Percentiles rank a stretch among this genome's conserved stretches.
These are phyloP conservation scores for Brassica nigra DNA, from an alignment of 345 rosid genomes.

Conservation along the genomic window DNA sequence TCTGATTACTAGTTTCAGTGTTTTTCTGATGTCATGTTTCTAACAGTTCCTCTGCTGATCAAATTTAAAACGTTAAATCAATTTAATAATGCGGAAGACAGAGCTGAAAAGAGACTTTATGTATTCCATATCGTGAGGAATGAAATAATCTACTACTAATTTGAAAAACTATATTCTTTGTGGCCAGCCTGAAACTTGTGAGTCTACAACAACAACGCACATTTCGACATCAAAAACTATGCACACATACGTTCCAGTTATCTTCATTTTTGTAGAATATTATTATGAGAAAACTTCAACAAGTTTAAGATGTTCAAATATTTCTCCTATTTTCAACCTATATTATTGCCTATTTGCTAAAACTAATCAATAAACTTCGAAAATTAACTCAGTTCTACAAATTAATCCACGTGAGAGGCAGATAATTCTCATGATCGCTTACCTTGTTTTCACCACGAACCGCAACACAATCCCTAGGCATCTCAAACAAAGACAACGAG, in stretches of 20 bases:
- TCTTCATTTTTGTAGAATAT: not conserved
- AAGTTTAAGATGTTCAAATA: not conserved
- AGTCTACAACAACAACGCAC: not conserved
- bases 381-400: not conserved
- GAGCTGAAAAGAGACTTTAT: not conserved
- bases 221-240: not conserved
- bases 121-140: not conserved
- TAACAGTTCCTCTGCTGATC: not conserved
- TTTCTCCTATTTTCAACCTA: not conserved
- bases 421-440: not conserved
- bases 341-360: not conserved
- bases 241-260: not conserved
- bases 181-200: not conserved
- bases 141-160: too few species aligned
- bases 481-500: slow-evolving; percentile 80
- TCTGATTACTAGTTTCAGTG: not conserved
- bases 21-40: not conserved
- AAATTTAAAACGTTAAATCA: not conserved
- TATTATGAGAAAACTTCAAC: not conserved
- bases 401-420: not conserved
- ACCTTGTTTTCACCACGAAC: slow-evolving; percentile 33
- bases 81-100: not conserved
- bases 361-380: not conserved
- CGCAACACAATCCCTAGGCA: slow-evolving; percentile 73
- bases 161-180: not conserved